These are phyloP conservation scores for Berberis vulgaris DNA, from an alignment of 164 flowering plant species.

Conservation along the genomic window DNA sequence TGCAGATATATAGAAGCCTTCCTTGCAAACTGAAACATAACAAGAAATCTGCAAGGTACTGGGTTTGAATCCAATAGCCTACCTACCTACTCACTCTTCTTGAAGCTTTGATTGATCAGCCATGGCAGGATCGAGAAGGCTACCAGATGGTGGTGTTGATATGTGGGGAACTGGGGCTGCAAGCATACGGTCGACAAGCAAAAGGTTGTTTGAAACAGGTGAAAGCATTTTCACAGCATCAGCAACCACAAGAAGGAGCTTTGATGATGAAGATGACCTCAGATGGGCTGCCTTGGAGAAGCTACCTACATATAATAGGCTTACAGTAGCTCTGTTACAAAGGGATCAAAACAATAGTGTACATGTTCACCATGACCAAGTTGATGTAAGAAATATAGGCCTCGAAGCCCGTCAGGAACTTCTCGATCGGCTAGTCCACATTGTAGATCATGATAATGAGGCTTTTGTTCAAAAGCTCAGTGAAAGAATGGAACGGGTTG, in stretches of 20 bases:
- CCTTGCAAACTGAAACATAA: too few relatives aligned
- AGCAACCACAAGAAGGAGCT: conserved; percentile 12
- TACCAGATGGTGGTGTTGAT: background rate
- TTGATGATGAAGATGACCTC: conserved; percentile 55
- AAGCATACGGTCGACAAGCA: conserved; percentile 16
- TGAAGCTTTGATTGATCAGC: background rate
- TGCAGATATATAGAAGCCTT: too few relatives aligned
- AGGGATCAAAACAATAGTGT: conserved; percentile 17
- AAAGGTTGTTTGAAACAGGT: conserved; percentile 10
- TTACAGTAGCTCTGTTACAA: conserved; percentile 28
- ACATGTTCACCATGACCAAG: conserved; percentile 13
- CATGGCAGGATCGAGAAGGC: conserved; percentile 15
- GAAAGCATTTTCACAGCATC: conserved; percentile 15
- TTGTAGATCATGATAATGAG: conserved; percentile 44
- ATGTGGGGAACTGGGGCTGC: conserved; percentile 9
- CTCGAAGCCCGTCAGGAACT: conserved; percentile 23
- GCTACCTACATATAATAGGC: conserved; percentile 42
- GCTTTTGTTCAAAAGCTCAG: conserved; percentile 40
- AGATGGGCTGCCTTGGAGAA: conserved; percentile 65
- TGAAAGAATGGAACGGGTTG: conserved; percentile 29
- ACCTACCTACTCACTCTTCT: background rate
- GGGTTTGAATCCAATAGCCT: too few relatives aligned
- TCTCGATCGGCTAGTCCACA: conserved; percentile 30
- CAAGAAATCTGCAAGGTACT: too few relatives aligned
- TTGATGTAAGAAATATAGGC: conserved; percentile 27